A percentile compares a stretch with the other conserved stretches of the same genome.
phyloP scores from a whole-genome alignment of 2,329 filamentous ascomycete species.

The Alternaria sp. region DNA sequence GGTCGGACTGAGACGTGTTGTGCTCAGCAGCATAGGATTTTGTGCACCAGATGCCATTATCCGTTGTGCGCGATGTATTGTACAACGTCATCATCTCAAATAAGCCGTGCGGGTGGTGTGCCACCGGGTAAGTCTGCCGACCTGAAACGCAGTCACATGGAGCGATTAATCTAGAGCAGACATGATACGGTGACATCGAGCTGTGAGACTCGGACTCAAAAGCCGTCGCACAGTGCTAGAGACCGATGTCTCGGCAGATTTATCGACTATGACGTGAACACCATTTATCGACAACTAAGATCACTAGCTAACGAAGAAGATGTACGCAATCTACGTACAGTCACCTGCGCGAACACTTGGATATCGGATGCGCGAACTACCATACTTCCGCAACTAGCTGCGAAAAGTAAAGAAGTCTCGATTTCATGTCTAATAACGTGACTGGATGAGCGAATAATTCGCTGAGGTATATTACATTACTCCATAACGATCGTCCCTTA shows the following conservation, averaged over 20 bases:
- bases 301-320: not conserved
- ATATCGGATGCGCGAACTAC: not conserved
- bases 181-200: not conserved
- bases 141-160: not conserved
- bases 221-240: not conserved
- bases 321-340: not conserved
- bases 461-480: conserved; percentile 9
- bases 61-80: not conserved
- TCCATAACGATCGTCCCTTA: conserved; percentile 5
- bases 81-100: not conserved
- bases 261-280: not conserved
- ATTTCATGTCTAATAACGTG: not conserved
- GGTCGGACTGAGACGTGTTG: not conserved
- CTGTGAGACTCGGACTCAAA: not conserved
- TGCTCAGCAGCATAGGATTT: not conserved
- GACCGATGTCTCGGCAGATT: not conserved
- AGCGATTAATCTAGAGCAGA: not conserved
- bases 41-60: not conserved
- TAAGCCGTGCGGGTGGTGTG: not conserved
- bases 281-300: not conserved
- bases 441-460: not conserved
- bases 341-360: too few relatives aligned
- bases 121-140: not conserved
- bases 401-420: not conserved
- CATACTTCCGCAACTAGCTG: not conserved